These are phyloP conservation scores for Sphaceloma murrayae DNA, from an alignment of 2,329 filamentous ascomycete species.

Conservation along the genomic window DNA sequence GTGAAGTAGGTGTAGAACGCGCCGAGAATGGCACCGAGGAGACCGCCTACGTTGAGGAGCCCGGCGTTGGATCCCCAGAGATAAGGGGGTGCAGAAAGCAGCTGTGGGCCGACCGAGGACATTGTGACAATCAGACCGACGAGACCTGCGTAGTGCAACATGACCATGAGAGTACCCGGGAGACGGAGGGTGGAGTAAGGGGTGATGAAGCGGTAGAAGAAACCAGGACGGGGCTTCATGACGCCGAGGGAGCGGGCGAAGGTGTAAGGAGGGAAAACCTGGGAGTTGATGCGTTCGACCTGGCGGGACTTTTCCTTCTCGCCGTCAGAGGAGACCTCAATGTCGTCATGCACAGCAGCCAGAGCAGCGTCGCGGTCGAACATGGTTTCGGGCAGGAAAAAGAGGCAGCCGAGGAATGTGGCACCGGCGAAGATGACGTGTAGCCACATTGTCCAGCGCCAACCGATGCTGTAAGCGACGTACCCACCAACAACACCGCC, in stretches of 20 bases:
- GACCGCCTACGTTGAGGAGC: constrained; percentile 32
- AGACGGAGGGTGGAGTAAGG: constrained; percentile 32
- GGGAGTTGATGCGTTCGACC: constrained; percentile 21
- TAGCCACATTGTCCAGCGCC: constrained; percentile 35
- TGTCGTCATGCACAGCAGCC: constrained; percentile 20
- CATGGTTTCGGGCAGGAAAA: constrained; percentile 34
- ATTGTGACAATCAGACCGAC: constrained; percentile 34
- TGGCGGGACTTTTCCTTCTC: constrained; percentile 22
- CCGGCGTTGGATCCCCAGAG: constrained; percentile 34
- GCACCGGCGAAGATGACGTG: constrained; percentile 31
- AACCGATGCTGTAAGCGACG: constrained; percentile 30
- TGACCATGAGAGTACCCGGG: constrained; percentile 36
- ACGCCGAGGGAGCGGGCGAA: constrained; percentile 31
- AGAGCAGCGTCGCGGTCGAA: constrained; percentile 29
- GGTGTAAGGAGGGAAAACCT: constrained; percentile 23
- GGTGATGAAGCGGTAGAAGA: constrained; percentile 29
- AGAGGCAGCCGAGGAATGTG: constrained; percentile 27
- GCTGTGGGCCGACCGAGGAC: constrained; percentile 30
- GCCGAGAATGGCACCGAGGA: constrained; percentile 32
- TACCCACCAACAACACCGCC: constrained; percentile 35
- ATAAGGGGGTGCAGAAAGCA: constrained; percentile 33
- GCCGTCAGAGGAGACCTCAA: constrained; percentile 16
- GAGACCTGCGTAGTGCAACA: constrained; percentile 35
- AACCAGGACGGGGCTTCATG: constrained; percentile 29
- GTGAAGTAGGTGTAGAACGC: constrained; percentile 31